Evolutionary conservation across 176 grass and related monocot species (phyloP).

Genomic region (Hsuehochloa calcarea): DNA sequence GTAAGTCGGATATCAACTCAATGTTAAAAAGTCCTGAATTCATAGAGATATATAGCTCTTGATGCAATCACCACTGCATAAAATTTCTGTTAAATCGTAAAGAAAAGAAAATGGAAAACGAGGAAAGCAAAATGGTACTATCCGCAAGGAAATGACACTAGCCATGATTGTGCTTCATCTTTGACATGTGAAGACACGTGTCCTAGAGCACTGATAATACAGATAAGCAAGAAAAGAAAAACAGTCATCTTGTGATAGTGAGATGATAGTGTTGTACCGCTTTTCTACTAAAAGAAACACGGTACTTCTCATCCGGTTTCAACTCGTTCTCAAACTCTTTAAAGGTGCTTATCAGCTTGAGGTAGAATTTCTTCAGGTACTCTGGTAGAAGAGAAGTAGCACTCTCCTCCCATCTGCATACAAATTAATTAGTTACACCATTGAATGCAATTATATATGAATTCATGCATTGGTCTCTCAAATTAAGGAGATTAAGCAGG

Average conservation of each 20-base stretch:
- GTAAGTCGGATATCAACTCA: neutral
- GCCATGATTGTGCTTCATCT: neutral
- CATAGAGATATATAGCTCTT: neutral
- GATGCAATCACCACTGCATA: neutral
- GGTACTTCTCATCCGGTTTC: constrained; percentile 27
- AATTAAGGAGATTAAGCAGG: neutral
- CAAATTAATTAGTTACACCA: neutral
- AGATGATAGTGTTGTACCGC: constrained; percentile 11
- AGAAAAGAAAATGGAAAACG: neutral
- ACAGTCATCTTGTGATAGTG: neutral
- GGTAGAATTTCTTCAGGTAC: constrained; percentile 32
- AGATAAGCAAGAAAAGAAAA: too few relatives aligned
- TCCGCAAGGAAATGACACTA: neutral
- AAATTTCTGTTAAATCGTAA: neutral
- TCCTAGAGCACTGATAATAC: too few relatives aligned
- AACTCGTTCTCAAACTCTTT: constrained; percentile 29
- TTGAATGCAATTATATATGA: neutral
- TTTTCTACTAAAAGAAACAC: neutral
- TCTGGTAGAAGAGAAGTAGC: constrained; percentile 20
- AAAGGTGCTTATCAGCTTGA: neutral
- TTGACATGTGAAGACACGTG: too few relatives aligned
- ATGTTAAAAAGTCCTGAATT: neutral
- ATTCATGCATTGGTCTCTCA: neutral
- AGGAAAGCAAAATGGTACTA: neutral
- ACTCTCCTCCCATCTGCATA: constrained; percentile 34